Conservation (phyloP, 2,329 filamentous ascomycete genomes). For the Aspergillus sp. region DNA sequence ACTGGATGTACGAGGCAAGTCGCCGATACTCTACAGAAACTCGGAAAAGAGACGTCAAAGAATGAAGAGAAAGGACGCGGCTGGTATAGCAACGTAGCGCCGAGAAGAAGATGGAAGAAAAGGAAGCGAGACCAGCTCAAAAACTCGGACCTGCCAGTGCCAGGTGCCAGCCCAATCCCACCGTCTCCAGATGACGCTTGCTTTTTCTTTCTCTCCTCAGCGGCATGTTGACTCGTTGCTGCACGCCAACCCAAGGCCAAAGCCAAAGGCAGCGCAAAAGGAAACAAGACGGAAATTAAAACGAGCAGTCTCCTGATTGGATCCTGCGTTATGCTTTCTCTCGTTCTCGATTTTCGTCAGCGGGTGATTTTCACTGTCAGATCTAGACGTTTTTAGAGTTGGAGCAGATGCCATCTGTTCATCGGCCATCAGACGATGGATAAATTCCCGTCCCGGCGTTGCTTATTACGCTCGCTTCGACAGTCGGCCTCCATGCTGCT, state of each 20-base stretch:
- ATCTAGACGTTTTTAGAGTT: conserved; percentile 8
- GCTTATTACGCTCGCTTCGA: not conserved
- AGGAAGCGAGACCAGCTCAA: not conserved
- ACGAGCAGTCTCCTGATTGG: conserved; percentile 4
- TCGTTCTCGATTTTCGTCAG: conserved; percentile 6
- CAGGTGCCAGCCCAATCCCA: conserved; percentile 4
- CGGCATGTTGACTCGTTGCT: conserved; percentile 11
- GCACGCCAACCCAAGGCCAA: conserved; percentile 12
- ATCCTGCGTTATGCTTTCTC: not conserved
- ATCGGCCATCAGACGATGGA: not conserved
- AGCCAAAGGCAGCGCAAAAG: conserved; percentile 2
- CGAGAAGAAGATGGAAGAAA: not conserved
- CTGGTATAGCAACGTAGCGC: conserved; percentile 2
- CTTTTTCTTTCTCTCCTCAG: conserved; percentile 14
- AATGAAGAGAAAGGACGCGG: not conserved
- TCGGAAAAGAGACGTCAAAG: not conserved
- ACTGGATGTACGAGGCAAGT: not conserved
- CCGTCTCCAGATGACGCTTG: conserved; percentile 11
- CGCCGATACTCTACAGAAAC: conserved; percentile 5
- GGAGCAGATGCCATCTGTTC: conserved; percentile 2
- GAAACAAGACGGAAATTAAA: conserved; percentile 6
- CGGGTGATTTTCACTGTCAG: conserved; percentile 9
- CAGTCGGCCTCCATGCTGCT: not conserved
- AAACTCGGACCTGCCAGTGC: not conserved
- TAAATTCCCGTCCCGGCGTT: not conserved